phyloP scores from a whole-genome alignment of 2,329 filamentous ascomycete genomes.

The Xylaria multiplex region DNA sequence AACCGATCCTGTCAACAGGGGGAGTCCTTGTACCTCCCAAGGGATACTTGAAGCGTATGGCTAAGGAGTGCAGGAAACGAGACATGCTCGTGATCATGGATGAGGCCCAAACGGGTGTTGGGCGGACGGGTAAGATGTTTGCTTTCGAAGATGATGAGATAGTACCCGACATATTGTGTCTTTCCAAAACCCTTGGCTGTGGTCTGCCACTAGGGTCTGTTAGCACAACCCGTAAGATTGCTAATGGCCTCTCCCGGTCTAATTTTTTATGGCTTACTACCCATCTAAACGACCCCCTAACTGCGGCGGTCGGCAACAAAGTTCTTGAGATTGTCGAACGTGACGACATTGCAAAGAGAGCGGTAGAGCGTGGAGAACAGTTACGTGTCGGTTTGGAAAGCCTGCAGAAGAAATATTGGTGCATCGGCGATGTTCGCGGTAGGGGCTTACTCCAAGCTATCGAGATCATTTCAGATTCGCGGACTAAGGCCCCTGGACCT shows the following conservation, averaged over 20 bases:
- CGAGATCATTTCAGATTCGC: constrained; percentile 64
- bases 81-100: constrained; percentile 71
- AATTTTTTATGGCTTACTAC: constrained; percentile 68
- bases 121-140: constrained; percentile 67
- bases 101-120: constrained; percentile 70
- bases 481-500: constrained; percentile 58
- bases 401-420: constrained; percentile 63
- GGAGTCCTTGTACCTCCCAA: constrained; percentile 69
- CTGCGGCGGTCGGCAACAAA: constrained; percentile 68
- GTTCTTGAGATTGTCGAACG: constrained; percentile 69
- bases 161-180: constrained; percentile 67
- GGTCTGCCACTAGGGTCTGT: constrained; percentile 69
- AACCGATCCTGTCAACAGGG: constrained; percentile 67
- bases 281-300: constrained; percentile 70
- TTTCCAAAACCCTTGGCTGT: constrained; percentile 70
- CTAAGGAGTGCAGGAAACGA: constrained; percentile 63
- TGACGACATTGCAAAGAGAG: constrained; percentile 61
- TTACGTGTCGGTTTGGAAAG: constrained; percentile 59
- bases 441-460: constrained; percentile 67
- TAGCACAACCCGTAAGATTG: constrained; percentile 64
- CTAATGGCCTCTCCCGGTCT: constrained; percentile 56
- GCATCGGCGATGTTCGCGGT: constrained; percentile 70
- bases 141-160: constrained; percentile 65
- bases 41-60: constrained; percentile 68
- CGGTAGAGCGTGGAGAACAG: constrained; percentile 56